Base-by-base conservation (phyloP, 306 rosid genomes). In the Vigna unguiculata region DNA sequence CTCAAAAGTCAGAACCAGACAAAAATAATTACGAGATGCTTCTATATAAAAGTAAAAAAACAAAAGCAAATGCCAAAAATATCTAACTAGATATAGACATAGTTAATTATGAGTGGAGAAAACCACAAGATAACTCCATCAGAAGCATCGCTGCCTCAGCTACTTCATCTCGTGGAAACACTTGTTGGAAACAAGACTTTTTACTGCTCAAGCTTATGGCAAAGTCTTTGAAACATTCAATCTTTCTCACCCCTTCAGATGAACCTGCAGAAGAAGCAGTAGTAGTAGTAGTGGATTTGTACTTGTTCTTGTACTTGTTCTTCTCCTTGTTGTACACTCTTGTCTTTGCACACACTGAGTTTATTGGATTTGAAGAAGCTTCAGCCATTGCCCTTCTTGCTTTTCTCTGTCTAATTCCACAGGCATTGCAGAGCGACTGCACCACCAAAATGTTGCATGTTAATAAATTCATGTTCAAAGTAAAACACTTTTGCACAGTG, bases 371-470 rank as follows among this genome's bases (percentile, higher is more conserved):
- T 38, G 76, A 83, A 51, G 76, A 83, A 51, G 90, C 96, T 86
- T 88, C 96, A 4, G 85, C 85, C 88, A 87, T 85, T 45, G 98
- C 94, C 75, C 88, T 78, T 76, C 94, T 90, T 19, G 91, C 96
- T 78, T 94, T 94, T 84, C 98, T 85, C 30, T 88, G 96, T 65
- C 97, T 81, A 19, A 91, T 94, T 3, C 98, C 98, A 71, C 98
- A 94, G 1, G 97, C 98, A 86, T 94, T 94, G 88, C 98, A 91
- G n/a, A 94, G 91, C 7, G 98, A 86, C 98, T 94, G 89, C 86
- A 83, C 43, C 63, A 69, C 7, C 30, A 64, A 64, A 57, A 75
- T 22, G 7, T 47, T 66, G 32, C 76, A 80, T 74, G 76, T 80
- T 65, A 73, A 12, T 38, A 40, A 40, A 9, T 9, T 7, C 2